phyloP scores from a whole-genome alignment of 208 protist genomes.

The Trypanosoma congolense region DNA sequence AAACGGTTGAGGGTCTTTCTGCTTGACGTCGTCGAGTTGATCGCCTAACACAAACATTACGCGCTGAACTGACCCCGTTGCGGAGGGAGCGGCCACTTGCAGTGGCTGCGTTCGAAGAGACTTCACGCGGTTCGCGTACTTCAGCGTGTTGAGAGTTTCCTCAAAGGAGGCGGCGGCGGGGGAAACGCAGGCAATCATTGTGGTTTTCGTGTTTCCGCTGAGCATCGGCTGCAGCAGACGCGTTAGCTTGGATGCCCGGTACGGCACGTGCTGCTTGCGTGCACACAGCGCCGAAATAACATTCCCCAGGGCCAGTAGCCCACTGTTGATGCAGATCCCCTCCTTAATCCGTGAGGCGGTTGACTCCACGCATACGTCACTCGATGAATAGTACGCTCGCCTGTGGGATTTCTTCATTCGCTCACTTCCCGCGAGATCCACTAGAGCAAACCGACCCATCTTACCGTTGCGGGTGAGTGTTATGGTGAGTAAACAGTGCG shows the following conservation, averaged over 20 bases:
- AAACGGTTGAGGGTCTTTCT: slow-evolving; percentile 20
- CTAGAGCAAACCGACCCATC: slow-evolving; percentile 81
- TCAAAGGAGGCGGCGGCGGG: slow-evolving; percentile 87
- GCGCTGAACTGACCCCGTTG: slow-evolving; percentile 40
- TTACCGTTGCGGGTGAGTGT: slow-evolving; percentile 55
- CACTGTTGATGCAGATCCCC: slow-evolving; percentile 92
- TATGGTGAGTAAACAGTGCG: slow-evolving; percentile 91
- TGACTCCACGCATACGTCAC: background rate
- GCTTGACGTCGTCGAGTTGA: slow-evolving; percentile 56
- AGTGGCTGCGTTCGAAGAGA: slow-evolving; percentile 88
- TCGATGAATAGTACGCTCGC: slow-evolving; percentile 9
- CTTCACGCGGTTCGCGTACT: slow-evolving; percentile 94
- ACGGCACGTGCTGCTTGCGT: slow-evolving; percentile 83
- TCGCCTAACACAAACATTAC: slow-evolving; percentile 55
- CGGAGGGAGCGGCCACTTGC: slow-evolving; percentile 31
- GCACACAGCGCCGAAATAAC: slow-evolving; percentile 91
- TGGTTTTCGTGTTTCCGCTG: slow-evolving; percentile 85
- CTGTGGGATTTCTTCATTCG: slow-evolving; percentile 78
- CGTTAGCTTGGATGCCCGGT: slow-evolving; percentile 94
- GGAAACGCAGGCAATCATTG: slow-evolving; percentile 94
- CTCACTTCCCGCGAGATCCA: slow-evolving; percentile 94
- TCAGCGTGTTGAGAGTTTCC: slow-evolving; percentile 94
- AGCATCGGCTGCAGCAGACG: slow-evolving; percentile 92
- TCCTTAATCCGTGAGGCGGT: slow-evolving; percentile 72
- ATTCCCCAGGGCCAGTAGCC: slow-evolving; percentile 91